Evolutionary conservation across 2,329 filamentous ascomycete species (phyloP).

Genomic region (Myrmaecium sp.): DNA sequence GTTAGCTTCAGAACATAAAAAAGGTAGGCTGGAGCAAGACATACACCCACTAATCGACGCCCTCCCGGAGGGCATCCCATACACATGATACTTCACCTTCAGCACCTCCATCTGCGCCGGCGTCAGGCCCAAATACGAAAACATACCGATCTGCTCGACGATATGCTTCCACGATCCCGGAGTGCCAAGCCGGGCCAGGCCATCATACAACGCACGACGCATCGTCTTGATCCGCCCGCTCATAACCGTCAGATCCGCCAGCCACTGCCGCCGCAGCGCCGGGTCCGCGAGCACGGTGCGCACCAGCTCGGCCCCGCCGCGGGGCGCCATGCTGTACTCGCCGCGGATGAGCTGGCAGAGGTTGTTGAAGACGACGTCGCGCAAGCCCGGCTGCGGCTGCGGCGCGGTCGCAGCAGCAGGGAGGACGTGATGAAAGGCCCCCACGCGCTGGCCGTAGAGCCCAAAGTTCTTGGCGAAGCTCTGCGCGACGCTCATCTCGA

Average conservation of each 20-base stretch:
- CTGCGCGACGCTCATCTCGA: constrained; percentile 14
- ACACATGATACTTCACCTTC: constrained; percentile 17
- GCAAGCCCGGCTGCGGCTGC: constrained; percentile 3
- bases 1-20: no score
- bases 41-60: constrained; percentile 17
- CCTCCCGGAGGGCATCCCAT: constrained; percentile 18
- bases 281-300: constrained; percentile 10
- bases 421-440: constrained; percentile 10
- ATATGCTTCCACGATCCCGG: constrained; percentile 17
- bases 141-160: constrained; percentile 24
- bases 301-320: constrained; percentile 16
- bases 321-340: constrained; percentile 13
- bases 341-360: constrained; percentile 9
- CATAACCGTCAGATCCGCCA: constrained; percentile 18
- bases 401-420: no score
- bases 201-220: constrained; percentile 10
- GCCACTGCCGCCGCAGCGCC: constrained; percentile 13
- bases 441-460: constrained; percentile 21
- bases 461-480: constrained; percentile 24
- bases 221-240: constrained; percentile 16
- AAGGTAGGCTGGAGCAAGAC: no score
- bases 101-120: constrained; percentile 15
- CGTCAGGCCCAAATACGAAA: constrained; percentile 21
- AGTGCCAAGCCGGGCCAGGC: constrained; percentile 10
- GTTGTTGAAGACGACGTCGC: constrained; percentile 1